These are phyloP conservation scores for Fusarium domesticum DNA, from an alignment of 2,329 filamentous ascomycete species.

Conservation along the genomic window DNA sequence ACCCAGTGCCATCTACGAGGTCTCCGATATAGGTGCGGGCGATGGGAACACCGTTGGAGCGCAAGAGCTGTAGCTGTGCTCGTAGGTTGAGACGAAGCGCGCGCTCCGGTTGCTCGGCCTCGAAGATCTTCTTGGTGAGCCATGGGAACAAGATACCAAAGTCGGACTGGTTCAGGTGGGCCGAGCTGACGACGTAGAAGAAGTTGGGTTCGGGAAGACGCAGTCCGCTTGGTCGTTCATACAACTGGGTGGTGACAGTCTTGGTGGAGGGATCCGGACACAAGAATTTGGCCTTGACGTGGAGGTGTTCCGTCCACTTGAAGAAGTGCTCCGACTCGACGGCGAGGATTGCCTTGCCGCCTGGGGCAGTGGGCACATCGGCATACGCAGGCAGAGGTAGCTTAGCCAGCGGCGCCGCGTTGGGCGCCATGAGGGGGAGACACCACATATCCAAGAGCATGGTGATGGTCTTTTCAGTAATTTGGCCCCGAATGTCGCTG, in stretches of 20 bases:
- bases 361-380: constrained; percentile 46
- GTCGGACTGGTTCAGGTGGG: constrained; percentile 79
- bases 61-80: constrained; percentile 55
- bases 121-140: constrained; percentile 57
- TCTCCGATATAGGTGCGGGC: constrained; percentile 49
- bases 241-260: constrained; percentile 40
- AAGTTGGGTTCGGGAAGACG: constrained; percentile 58
- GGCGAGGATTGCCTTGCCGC: constrained; percentile 61
- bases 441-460: constrained; percentile 81
- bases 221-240: constrained; percentile 43
- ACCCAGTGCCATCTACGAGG: constrained; percentile 45
- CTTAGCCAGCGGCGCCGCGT: constrained; percentile 63
- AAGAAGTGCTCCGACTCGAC: constrained; percentile 75
- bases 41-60: constrained; percentile 48
- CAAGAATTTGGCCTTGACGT: constrained; percentile 64
- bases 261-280: constrained; percentile 51
- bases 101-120: constrained; percentile 55
- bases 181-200: constrained; percentile 71
- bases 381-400: constrained; percentile 70
- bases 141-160: constrained; percentile 81
- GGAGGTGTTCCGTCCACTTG: constrained; percentile 72
- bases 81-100: constrained; percentile 58
- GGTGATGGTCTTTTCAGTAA: constrained; percentile 63
- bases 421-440: constrained; percentile 63
- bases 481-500: constrained; percentile 59